Evolutionary conservation across 192 early-diverging fungal genomes (phyloP).

Genomic region (Backusella westeae): DNA sequence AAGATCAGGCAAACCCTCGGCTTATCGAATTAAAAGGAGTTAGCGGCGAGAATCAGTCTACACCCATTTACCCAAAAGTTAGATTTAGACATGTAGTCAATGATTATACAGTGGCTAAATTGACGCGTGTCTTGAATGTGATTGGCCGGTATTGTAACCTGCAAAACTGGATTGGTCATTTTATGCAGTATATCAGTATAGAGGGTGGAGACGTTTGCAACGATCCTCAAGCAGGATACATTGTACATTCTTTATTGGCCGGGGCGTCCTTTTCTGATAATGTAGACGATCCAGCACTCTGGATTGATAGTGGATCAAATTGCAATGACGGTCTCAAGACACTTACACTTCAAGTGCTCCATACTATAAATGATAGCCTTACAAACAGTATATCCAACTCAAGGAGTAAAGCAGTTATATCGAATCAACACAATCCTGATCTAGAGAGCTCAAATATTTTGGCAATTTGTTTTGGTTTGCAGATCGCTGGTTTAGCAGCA

Average conservation of each 20-base stretch:
- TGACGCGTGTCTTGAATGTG: constrained; percentile 25
- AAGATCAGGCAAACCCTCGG: constrained; percentile 19
- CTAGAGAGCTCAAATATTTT: constrained; percentile 7
- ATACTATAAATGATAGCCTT: background rate
- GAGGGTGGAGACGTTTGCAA: background rate
- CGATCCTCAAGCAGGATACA: constrained; percentile 33
- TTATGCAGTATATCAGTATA: constrained; percentile 27
- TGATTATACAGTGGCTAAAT: constrained; percentile 6
- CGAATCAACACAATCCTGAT: background rate
- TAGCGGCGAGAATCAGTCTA: background rate
- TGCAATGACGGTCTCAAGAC: background rate
- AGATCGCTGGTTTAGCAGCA: constrained; percentile 16
- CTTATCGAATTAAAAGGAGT: constrained; percentile 19
- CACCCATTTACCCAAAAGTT: constrained; percentile 22
- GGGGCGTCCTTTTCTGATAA: constrained; percentile 17
- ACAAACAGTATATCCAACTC: background rate
- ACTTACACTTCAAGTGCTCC: background rate
- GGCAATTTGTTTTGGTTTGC: constrained; percentile 25
- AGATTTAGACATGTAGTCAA: constrained; percentile 34
- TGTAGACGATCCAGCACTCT: background rate
- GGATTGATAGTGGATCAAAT: background rate
- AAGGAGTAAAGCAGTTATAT: background rate
- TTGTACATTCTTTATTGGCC: constrained; percentile 33
- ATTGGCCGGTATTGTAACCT: constrained; percentile 32
- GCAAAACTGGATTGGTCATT: constrained; percentile 30